A percentile compares a stretch with the other conserved stretches of the same genome.
Conservation (phyloP, 2,329 filamentous ascomycete genomes). For the Ascochyta fabae region DNA sequence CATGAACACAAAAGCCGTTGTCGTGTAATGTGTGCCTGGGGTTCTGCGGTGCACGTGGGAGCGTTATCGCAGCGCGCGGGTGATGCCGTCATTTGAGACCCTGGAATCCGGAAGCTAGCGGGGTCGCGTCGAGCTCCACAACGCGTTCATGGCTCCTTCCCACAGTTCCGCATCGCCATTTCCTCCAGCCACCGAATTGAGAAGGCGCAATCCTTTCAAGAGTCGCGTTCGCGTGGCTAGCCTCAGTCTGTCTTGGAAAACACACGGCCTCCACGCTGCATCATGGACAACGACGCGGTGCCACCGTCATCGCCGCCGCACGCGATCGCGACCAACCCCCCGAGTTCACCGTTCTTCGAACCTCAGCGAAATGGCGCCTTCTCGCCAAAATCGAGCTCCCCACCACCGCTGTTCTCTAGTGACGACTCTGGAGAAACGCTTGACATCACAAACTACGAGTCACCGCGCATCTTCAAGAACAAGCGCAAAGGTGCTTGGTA, state of each 20-base stretch:
- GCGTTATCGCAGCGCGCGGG: slow-evolving; percentile 20
- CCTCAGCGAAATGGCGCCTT: slow-evolving; percentile 20
- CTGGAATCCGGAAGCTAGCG: slow-evolving; percentile 3
- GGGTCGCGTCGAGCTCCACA: slow-evolving; percentile 14
- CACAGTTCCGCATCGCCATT: not conserved
- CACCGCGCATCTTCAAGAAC: slow-evolving; percentile 41
- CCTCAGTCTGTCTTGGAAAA: not conserved
- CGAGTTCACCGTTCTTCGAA: slow-evolving; percentile 37
- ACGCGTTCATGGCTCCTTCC: slow-evolving; percentile 12
- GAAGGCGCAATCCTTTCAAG: not conserved
- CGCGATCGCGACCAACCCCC: slow-evolving; percentile 27
- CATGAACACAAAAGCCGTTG: not conserved
- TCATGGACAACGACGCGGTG: slow-evolving; percentile 34
- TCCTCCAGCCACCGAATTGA: slow-evolving; percentile 7
- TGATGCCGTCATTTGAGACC: slow-evolving; percentile 13
- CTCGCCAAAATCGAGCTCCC: slow-evolving; percentile 41
- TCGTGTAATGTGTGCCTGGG: not conserved
- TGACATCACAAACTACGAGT: slow-evolving; percentile 41
- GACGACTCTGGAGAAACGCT: slow-evolving; percentile 39
- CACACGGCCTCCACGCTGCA: not conserved
- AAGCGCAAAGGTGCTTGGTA: slow-evolving; percentile 45
- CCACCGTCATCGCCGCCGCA: slow-evolving; percentile 32
- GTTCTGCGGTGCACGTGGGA: slow-evolving; percentile 21
- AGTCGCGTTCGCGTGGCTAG: slow-evolving; percentile 9
- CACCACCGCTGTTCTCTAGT: slow-evolving; percentile 44